These are phyloP conservation scores for Striga asiatica DNA, from an alignment of 257 asterid species.

Conservation along the genomic window DNA sequence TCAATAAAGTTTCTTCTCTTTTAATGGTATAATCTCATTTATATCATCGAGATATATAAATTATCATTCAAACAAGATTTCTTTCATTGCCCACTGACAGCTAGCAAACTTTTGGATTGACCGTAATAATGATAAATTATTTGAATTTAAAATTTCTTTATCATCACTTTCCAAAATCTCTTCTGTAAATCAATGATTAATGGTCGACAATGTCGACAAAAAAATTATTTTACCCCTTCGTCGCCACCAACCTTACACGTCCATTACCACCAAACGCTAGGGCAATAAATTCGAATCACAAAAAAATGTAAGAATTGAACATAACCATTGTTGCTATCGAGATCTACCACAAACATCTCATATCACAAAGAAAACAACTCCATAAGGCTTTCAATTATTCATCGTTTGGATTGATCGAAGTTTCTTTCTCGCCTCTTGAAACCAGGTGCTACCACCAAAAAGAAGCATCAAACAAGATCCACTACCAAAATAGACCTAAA, in stretches of 20 bases:
- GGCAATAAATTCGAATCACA: not conserved
- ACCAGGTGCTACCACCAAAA: not conserved
- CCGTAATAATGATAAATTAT: constrained; percentile 3
- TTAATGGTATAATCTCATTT: not conserved
- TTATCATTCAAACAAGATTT: not conserved
- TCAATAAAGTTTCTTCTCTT: not conserved
- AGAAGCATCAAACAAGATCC: not conserved
- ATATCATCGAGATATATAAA: not conserved
- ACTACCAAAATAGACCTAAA: not conserved
- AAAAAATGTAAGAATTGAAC: not conserved
- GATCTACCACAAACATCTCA: not conserved
- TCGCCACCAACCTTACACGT: not conserved
- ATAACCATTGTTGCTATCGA: not conserved
- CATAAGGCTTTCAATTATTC: not conserved
- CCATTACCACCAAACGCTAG: constrained; percentile 4
- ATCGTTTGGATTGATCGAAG: too few relatives aligned
- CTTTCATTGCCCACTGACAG: not conserved
- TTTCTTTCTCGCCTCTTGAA: too few relatives aligned
- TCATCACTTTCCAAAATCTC: not conserved
- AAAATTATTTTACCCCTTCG: constrained; percentile 2
- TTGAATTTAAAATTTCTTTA: not conserved
- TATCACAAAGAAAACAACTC: not conserved
- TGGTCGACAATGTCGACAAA: not conserved
- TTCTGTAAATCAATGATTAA: constrained; percentile 4
- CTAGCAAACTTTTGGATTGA: constrained; percentile 4